Evolutionary conservation across 352 stramenopile genomes (phyloP).

Genomic region (Phytophthora ohioensis): DNA sequence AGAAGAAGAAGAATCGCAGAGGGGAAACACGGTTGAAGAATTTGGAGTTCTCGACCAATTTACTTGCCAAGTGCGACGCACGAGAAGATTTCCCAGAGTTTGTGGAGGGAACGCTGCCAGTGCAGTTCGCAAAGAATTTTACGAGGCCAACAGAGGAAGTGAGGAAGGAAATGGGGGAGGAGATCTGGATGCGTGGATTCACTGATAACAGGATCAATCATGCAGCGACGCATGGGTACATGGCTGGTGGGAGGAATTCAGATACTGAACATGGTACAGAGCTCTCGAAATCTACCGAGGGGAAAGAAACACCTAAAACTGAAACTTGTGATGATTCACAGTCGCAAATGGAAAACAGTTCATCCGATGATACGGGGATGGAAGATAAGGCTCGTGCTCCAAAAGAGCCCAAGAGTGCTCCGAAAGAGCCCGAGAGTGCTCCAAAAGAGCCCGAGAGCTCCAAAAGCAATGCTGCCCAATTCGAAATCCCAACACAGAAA

Average conservation of each 20-base stretch:
- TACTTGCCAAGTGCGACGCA: slow-evolving; percentile 47
- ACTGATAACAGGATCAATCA: slow-evolving; percentile 55
- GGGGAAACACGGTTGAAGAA: slow-evolving; percentile 5
- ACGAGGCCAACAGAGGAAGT: slow-evolving; percentile 39
- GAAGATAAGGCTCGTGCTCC: neutral
- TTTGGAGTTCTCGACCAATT: slow-evolving; percentile 45
- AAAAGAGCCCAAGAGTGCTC: no score
- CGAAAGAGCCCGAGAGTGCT: neutral
- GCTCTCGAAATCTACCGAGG: neutral
- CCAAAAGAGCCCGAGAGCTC: neutral
- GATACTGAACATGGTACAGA: neutral
- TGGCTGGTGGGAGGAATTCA: neutral
- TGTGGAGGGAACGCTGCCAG: slow-evolving; percentile 53
- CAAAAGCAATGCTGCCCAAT: neutral
- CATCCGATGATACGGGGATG: neutral
- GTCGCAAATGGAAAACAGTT: neutral
- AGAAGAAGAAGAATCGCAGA: slow-evolving; percentile 25
- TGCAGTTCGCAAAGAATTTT: slow-evolving; percentile 37
- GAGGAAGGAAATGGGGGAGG: slow-evolving; percentile 46
- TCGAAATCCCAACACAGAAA: neutral
- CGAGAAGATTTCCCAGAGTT: slow-evolving; percentile 62
- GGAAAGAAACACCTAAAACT: neutral
- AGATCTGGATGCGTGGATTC: slow-evolving; percentile 53
- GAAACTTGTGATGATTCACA: neutral
- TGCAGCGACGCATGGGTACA: slow-evolving; percentile 38